phyloP scores from a whole-genome alignment of 225 moss, liverwort and hornwort genomes.

The Ulota crispa region DNA sequence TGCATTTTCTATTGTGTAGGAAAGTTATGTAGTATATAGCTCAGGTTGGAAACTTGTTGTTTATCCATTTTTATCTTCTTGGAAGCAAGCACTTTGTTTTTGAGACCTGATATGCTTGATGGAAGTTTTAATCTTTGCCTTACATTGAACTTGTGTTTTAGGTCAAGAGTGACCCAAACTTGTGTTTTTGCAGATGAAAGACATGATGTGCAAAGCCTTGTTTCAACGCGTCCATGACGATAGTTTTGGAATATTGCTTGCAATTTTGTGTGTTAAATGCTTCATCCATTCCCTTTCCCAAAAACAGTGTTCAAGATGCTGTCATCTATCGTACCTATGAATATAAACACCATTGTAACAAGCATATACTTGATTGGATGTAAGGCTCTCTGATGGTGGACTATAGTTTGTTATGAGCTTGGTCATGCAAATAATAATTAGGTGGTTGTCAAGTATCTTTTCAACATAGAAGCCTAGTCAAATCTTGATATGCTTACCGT shows the following conservation, averaged over 20 bases:
- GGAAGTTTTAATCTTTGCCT: not conserved
- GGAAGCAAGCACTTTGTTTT: not conserved
- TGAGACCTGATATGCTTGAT: conserved; percentile 2
- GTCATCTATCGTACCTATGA: conserved; percentile 58
- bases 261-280: conserved; percentile 61
- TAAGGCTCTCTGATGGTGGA: too few relatives aligned
- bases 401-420: conserved; percentile 39
- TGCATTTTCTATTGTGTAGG: not conserved
- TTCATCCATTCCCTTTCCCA: conserved; percentile 63
- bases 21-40: too few relatives aligned
- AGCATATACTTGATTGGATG: too few relatives aligned
- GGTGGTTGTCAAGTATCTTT: too few relatives aligned
- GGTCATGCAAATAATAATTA: not conserved
- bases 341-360: conserved; percentile 32
- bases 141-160: not conserved
- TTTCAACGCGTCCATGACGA: conserved; percentile 69
- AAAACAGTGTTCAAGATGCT: conserved; percentile 67
- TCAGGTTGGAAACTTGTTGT: too few relatives aligned
- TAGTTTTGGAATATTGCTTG: conserved; percentile 57
- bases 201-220: conserved; percentile 69
- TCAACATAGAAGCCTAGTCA: too few relatives aligned
- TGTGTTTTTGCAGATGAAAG: conserved; percentile 52
- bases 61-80: not conserved
- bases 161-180: not conserved
- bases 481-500: too few relatives aligned